Evolutionary conservation across 2,329 filamentous ascomycete species (phyloP).

Genomic region (Xylaria sp.): DNA sequence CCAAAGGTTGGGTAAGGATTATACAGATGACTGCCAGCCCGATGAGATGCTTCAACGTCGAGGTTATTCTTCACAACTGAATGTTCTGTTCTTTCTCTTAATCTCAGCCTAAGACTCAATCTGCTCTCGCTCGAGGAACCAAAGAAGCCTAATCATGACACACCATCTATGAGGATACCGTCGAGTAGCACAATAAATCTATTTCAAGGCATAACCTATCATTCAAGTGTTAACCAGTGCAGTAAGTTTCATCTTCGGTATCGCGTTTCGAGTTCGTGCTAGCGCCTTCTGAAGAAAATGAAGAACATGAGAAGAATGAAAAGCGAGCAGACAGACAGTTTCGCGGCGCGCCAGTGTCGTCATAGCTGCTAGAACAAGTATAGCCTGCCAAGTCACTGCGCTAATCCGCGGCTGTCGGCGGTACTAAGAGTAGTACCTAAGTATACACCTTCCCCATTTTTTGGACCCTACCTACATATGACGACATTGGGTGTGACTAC

Average conservation of each 20-base stretch:
- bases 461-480: constrained; percentile 11
- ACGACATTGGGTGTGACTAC: constrained; percentile 7
- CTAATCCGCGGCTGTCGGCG: background rate
- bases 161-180: too few relatives aligned
- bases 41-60: too few relatives aligned
- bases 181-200: too few relatives aligned
- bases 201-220: background rate
- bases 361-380: background rate
- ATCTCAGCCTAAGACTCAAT: too few relatives aligned
- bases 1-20: too few relatives aligned
- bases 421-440: too few relatives aligned
- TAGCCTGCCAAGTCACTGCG: background rate
- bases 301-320: background rate
- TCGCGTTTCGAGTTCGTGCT: background rate
- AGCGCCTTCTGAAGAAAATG: background rate
- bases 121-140: too few relatives aligned
- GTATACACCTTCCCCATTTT: background rate
- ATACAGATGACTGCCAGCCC: too few relatives aligned
- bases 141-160: too few relatives aligned
- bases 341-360: background rate
- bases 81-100: too few relatives aligned
- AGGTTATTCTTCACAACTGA: too few relatives aligned
- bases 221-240: background rate
- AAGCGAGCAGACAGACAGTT: background rate
- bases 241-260: too few relatives aligned